phyloP scores from a whole-genome alignment of 2,329 filamentous ascomycete genomes.

The Xylaria digitata region DNA sequence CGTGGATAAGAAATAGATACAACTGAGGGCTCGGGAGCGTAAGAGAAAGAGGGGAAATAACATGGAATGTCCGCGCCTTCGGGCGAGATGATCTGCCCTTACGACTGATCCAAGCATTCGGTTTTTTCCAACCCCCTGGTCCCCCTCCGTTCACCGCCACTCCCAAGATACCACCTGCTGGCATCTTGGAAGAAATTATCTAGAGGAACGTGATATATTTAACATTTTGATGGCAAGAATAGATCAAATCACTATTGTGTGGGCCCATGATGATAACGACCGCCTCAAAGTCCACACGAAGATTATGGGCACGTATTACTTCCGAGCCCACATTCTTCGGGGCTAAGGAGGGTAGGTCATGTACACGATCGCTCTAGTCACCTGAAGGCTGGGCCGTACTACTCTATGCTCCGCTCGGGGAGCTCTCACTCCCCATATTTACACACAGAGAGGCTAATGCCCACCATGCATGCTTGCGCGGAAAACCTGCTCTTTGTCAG shows the following conservation, averaged over 20 bases:
- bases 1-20: conserved; percentile 1
- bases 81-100: conserved; percentile 16
- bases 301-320: conserved; percentile 4
- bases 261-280: neutral
- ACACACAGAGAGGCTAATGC: conserved; percentile 32
- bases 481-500: conserved; percentile 3
- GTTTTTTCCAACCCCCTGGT: conserved; percentile 1
- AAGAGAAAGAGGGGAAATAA: neutral
- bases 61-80: conserved; percentile 2
- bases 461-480: conserved; percentile 30
- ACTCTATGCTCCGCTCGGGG: neutral
- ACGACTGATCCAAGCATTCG: conserved; percentile 6
- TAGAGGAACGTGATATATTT: neutral
- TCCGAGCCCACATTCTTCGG: conserved; percentile 9
- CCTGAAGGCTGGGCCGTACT: neutral
- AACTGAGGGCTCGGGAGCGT: neutral
- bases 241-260: neutral
- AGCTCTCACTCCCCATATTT: conserved; percentile 40
- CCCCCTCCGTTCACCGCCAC: conserved; percentile 28
- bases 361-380: neutral
- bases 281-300: neutral
- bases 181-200: neutral
- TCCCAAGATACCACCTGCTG: neutral
- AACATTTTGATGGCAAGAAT: neutral
- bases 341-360: conserved; percentile 5